These are phyloP conservation scores for Gossypium turneri DNA, from an alignment of 345 rosid species.

Conservation along the genomic window DNA sequence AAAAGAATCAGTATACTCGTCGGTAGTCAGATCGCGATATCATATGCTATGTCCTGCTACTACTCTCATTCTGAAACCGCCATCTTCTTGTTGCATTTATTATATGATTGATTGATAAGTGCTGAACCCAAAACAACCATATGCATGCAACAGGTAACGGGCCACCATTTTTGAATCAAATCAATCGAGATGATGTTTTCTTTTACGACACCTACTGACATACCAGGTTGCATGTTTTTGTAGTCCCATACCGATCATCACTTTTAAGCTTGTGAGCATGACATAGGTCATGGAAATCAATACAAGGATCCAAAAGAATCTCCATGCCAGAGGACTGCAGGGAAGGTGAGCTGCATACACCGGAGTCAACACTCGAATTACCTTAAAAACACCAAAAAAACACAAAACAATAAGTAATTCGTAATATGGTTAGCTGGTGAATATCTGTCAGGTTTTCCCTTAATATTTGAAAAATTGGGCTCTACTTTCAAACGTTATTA, in stretches of 20 bases:
- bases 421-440: neutral
- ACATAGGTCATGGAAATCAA: constrained; percentile 59
- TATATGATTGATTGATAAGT: neutral
- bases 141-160: neutral
- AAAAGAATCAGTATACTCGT: neutral
- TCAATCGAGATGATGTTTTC: constrained; percentile 57
- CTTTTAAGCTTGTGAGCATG: constrained; percentile 87
- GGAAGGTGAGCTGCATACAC: constrained; percentile 77
- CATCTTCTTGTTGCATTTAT: neutral
- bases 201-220: constrained; percentile 61
- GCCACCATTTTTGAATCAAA: neutral
- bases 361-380: constrained; percentile 82
- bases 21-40: neutral
- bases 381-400: constrained; percentile 38
- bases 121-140: neutral
- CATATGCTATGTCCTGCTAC: neutral
- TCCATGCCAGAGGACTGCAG: constrained; percentile 59
- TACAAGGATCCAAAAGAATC: constrained; percentile 60
- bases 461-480: neutral
- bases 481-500: neutral
- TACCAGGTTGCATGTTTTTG: constrained; percentile 87
- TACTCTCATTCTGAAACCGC: neutral
- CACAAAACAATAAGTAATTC: neutral
- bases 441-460: neutral
- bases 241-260: constrained; percentile 74